phyloP scores from a whole-genome alignment of 176 grass and related monocot species.

The Puya raimondii region DNA sequence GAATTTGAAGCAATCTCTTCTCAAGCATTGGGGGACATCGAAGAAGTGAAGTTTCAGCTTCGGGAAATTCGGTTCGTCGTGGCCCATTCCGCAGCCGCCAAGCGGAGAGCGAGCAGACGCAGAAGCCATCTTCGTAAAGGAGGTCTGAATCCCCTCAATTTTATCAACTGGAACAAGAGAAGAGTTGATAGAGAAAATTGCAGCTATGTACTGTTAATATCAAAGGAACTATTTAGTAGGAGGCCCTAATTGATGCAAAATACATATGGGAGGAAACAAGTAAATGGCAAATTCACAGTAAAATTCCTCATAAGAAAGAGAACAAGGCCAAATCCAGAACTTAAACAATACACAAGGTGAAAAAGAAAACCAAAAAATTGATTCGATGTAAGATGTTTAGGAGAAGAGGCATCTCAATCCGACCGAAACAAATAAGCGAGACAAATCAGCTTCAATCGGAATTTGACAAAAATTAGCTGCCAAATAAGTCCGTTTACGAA shows the following conservation, averaged over 20 bases:
- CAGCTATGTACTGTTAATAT: too few species aligned
- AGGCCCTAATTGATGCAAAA: background rate
- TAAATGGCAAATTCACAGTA: background rate
- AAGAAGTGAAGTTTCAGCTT: background rate
- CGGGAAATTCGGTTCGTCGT: conserved; percentile 14
- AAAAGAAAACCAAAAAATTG: background rate
- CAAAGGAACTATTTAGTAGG: too few species aligned
- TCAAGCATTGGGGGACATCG: background rate
- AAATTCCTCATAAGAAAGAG: background rate
- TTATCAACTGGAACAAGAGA: background rate
- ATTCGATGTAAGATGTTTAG: background rate
- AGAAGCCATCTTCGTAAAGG: conserved; percentile 16
- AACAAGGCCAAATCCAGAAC: background rate
- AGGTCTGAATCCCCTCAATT: conserved; percentile 4
- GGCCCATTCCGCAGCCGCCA: conserved; percentile 5
- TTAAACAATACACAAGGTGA: background rate
- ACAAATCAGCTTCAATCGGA: background rate
- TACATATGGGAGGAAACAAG: background rate
- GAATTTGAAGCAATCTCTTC: conserved; percentile 1
- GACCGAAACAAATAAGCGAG: too few species aligned
- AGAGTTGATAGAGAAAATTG: background rate
- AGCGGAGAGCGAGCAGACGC: conserved; percentile 10
- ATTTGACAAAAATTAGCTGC: background rate
- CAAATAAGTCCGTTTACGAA: background rate
- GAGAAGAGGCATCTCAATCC: too few species aligned